Evolutionary conservation across 2,329 filamentous ascomycete species (phyloP).

Genomic region (Fusarium nurragi): DNA sequence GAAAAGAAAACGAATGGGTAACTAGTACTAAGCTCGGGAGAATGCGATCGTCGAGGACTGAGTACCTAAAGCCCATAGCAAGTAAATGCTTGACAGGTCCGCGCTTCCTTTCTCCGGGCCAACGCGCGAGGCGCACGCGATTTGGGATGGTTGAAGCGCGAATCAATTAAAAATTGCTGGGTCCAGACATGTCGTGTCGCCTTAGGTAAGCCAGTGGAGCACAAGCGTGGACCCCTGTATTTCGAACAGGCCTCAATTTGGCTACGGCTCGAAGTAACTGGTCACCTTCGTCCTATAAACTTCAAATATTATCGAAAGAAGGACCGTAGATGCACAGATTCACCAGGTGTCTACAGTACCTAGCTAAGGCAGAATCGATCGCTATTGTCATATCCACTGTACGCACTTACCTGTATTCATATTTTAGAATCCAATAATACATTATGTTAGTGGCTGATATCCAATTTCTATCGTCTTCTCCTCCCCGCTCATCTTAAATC

Average conservation of each 20-base stretch:
- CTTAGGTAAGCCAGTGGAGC: conserved; percentile 14
- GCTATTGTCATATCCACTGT: background rate
- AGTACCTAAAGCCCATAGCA: conserved; percentile 16
- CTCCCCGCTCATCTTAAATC: conserved; percentile 24
- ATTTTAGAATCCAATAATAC: conserved; percentile 6
- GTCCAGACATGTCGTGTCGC: conserved; percentile 2
- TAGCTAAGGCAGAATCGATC: background rate
- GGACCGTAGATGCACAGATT: background rate
- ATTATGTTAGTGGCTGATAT: conserved; percentile 29
- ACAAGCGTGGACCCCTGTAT: background rate
- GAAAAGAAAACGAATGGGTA: background rate
- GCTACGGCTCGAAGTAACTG: background rate
- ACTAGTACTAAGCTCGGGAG: background rate
- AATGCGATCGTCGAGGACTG: conserved; percentile 20
- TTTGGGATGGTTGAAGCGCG: conserved; percentile 24
- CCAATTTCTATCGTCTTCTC: conserved; percentile 16
- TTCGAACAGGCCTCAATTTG: background rate
- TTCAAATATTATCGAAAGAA: background rate
- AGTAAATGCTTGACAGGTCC: conserved; percentile 30
- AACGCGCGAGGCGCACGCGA: conserved; percentile 40
- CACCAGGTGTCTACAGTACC: background rate
- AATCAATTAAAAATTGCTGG: conserved; percentile 44
- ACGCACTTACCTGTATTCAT: background rate
- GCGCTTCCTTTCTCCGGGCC: conserved; percentile 35
- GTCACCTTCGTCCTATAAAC: background rate